Conservation (phyloP, 805 yeast genomes). For the Pichia rugopelliculosa region DNA sequence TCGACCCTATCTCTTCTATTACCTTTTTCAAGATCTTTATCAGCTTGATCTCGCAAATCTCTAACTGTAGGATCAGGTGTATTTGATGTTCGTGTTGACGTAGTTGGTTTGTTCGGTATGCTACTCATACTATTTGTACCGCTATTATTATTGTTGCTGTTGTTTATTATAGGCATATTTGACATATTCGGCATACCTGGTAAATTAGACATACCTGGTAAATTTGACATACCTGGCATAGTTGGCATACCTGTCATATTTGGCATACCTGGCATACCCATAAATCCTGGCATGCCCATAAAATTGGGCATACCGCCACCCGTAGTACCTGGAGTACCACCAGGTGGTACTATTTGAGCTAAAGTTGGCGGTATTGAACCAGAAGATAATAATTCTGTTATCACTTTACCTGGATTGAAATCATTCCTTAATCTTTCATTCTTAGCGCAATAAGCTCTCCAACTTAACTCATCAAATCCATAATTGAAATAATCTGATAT, state of each 20-base stretch:
- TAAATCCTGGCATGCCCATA: conserved; percentile 13
- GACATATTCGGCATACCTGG: conserved; percentile 17
- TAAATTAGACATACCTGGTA: conserved; percentile 21
- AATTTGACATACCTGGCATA: conserved; percentile 13
- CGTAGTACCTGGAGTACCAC: conserved; percentile 12
- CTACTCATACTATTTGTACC: not conserved
- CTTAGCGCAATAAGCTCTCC: conserved; percentile 87
- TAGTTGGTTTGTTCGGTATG: conserved; percentile 14
- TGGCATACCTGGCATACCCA: conserved; percentile 20
- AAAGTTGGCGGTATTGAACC: conserved; percentile 25
- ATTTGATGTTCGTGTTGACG: conserved; percentile 19
- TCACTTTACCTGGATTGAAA: conserved; percentile 73
- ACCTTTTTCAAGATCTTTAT: conserved; percentile 21
- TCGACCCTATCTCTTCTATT: conserved; percentile 5
- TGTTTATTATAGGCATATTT: conserved; percentile 8
- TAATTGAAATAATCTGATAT: conserved; percentile 90
- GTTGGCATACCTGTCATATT: conserved; percentile 12
- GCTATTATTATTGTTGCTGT: not conserved
- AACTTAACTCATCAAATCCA: conserved; percentile 93
- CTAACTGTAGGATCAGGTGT: conserved; percentile 17
- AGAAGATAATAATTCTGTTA: conserved; percentile 48
- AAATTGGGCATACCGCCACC: conserved; percentile 30
- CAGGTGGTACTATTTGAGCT: conserved; percentile 22
- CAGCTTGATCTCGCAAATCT: conserved; percentile 25
- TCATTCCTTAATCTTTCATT: conserved; percentile 77